Percentiles rank a stretch among this genome's conserved stretches.
Conservation (phyloP, 257 asterid genomes). For the Osmanthus fragrans region DNA sequence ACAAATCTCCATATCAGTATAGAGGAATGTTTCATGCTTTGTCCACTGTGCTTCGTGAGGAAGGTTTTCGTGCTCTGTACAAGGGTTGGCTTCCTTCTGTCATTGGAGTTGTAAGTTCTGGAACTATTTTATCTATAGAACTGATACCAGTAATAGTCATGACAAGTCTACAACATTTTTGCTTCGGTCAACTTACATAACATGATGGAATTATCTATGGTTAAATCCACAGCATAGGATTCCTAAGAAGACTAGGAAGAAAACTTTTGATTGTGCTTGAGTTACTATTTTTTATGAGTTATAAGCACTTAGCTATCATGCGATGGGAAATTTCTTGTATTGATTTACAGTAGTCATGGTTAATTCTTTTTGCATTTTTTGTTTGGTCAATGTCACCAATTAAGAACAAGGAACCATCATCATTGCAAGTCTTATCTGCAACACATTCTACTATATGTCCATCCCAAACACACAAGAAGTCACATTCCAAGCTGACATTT, state of each 20-base stretch:
- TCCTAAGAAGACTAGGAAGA: not conserved
- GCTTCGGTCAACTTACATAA: not conserved
- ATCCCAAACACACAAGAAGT: not conserved
- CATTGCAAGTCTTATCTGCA: not conserved
- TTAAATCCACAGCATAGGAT: not conserved
- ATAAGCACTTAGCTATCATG: not conserved
- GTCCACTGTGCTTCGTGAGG: conserved; percentile 94
- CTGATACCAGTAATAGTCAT: not conserved
- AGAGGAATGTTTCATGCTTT: conserved; percentile 93
- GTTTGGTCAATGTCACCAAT: no score
- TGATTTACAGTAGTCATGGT: not conserved
- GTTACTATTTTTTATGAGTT: not conserved
- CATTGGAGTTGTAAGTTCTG: conserved; percentile 89
- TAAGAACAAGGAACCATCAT: not conserved
- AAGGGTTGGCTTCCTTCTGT: conserved; percentile 99
- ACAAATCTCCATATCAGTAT: conserved; percentile 83
- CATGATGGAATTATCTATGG: not conserved
- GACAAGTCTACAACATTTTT: conserved; percentile 14
- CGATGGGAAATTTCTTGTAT: not conserved
- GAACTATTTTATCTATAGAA: conserved; percentile 5
- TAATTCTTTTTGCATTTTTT: not conserved
- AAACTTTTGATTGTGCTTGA: not conserved
- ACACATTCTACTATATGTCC: not conserved
- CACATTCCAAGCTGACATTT: not conserved
- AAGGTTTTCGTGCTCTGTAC: conserved; percentile 92